A percentile compares a stretch with the other conserved stretches of the same genome.
These are phyloP conservation scores for Primulina tabacum DNA, from an alignment of 257 asterid genomes.

Conservation along the genomic window DNA sequence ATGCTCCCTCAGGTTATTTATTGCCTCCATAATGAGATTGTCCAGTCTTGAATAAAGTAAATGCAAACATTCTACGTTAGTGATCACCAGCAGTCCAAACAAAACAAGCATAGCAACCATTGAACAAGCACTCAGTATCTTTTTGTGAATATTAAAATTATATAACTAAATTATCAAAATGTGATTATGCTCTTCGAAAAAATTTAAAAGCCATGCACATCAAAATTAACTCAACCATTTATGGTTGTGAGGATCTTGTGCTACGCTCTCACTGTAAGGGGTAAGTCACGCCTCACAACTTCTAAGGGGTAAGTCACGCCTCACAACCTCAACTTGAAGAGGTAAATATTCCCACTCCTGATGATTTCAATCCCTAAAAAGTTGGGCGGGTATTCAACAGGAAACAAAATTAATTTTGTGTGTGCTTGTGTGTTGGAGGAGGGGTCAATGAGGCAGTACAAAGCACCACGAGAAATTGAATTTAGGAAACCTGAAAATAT, in stretches of 20 bases:
- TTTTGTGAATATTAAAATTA: neutral
- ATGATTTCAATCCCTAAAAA: neutral
- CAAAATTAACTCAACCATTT: neutral
- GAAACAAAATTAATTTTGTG: neutral
- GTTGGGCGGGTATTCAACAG: neutral
- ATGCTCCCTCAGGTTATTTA: conserved; percentile 58
- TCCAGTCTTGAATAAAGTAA: conserved; percentile 44
- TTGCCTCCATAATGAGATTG: conserved; percentile 58
- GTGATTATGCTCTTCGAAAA: neutral
- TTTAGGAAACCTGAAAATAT: neutral
- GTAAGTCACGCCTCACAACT: neutral
- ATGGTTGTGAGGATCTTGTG: neutral
- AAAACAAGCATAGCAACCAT: neutral
- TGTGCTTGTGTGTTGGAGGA: neutral
- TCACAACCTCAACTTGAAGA: neutral
- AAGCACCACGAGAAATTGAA: neutral
- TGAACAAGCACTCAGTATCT: neutral
- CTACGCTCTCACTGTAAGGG: neutral
- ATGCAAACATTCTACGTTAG: conserved; percentile 4
- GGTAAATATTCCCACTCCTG: neutral
- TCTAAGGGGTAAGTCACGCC: neutral
- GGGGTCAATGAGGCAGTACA: neutral
- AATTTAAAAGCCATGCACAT: neutral
- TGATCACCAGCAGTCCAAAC: conserved; percentile 10
- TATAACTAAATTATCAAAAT: neutral